Base-by-base conservation (phyloP, 345 rosid genomes). In the Gossypium arboreum region DNA sequence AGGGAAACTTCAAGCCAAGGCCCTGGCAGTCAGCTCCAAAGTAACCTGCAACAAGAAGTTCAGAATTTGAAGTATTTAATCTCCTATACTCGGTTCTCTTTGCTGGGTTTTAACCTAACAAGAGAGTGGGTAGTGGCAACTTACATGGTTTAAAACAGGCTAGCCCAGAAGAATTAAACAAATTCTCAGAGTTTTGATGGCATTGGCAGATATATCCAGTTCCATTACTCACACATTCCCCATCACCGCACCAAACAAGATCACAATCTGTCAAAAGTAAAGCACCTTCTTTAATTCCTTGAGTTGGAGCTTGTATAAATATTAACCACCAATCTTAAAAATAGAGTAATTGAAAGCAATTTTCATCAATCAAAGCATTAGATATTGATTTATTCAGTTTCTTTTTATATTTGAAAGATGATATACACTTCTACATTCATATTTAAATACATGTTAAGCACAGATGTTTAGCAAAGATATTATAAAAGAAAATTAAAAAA, bases 231-330 rank as follows among this genome's bases (percentile, higher is more conserved):
- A 27, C 58, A 25, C 73, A 69, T 51, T 51, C 11, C 45, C 73
- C 73, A 69, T 69, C 73, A 50, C 73, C 73, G 17, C 45, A 69
- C 73, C 73, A 69, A 51, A 69, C 43, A 50, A 68, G n/a, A 15
- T 50, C 44, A 50, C 58, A 50, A 50, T 16, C 58, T 68, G 72
- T 25, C 15, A 25, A 24, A 22, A n/a, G 5, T 3, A 16, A 51
- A 34, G 5, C 7, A 34, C 41, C 41, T 34, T 34, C 41, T 34
- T 5, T 34, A 34, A 34, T 34, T 34, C 41, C 41, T 34, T 5
- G 41, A 34, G 41, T 34, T 34, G 41, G 41, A 34, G 41, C 41
- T 34, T 5, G 1, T 34, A 5, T 34, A 4, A 34, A 34, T 34
- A 34, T 34, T 34, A 34, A 4, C 7, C 41, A 34, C 41, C 41